Evolutionary conservation across 2,329 filamentous ascomycete genomes (phyloP).

Genomic region (Calonectria henricotiae): DNA sequence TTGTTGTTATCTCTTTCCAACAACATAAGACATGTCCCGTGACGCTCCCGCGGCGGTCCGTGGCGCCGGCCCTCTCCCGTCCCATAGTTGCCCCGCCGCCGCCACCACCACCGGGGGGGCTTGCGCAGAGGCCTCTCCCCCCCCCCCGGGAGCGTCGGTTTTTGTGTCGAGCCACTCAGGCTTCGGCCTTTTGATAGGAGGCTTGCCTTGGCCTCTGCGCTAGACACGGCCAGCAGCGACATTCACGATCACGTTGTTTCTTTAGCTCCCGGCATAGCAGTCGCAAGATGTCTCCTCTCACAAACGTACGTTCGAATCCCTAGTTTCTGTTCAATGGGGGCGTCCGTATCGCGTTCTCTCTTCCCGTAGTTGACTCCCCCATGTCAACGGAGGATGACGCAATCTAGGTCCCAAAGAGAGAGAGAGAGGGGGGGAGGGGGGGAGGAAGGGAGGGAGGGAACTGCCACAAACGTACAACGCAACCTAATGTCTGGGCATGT

Average conservation of each 20-base stretch:
- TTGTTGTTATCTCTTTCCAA: not conserved
- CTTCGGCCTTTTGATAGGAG: slow-evolving; percentile 8
- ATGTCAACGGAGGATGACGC: not conserved
- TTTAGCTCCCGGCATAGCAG: slow-evolving; percentile 27
- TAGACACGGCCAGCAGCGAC: slow-evolving; percentile 10
- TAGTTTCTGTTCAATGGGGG: not conserved
- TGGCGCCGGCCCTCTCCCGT: slow-evolving; percentile 43
- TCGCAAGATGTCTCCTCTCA: slow-evolving; percentile 27
- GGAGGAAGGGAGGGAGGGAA: not conserved
- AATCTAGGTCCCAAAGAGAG: not conserved
- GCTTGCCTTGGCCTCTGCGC: slow-evolving; percentile 34
- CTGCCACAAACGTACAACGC: not conserved
- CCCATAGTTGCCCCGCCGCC: slow-evolving; percentile 23
- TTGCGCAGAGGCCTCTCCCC: not conserved
- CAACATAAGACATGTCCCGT: slow-evolving; percentile 25
- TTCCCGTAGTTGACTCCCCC: not conserved
- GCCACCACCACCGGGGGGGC: not conserved
- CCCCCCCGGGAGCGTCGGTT: slow-evolving; percentile 12
- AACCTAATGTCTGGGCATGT: not conserved
- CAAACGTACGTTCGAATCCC: not conserved
- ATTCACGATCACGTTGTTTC: slow-evolving; percentile 36
- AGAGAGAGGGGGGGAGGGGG: no score
- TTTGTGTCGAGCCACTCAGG: slow-evolving; percentile 5
- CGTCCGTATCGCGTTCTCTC: not conserved
- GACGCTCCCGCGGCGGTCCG: slow-evolving; percentile 48